Evolutionary conservation across 768 basidiomycete genomes (phyloP).

Genomic region (Rhizopogon vinicolor): DNA sequence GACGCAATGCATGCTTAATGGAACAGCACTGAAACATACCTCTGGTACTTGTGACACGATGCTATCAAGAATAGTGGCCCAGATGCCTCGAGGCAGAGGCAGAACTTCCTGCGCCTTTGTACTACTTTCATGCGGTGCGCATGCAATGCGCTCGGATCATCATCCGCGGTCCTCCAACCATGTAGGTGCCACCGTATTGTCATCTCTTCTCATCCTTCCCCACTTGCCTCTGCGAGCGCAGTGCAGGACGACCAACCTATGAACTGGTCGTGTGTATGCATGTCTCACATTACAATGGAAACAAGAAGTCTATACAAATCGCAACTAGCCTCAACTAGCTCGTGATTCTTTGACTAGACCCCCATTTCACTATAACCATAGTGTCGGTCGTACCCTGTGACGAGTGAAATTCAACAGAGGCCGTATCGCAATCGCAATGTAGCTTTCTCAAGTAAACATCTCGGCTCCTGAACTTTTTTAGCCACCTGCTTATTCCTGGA

Average conservation of each 20-base stretch:
- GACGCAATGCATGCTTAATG: conserved; percentile 4
- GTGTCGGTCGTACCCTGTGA: background rate
- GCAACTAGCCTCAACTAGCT: background rate
- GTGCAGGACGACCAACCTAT: background rate
- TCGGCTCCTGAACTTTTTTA: background rate
- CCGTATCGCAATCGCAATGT: background rate
- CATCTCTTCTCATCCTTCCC: background rate
- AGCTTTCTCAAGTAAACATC: background rate
- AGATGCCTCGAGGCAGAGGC: conserved; percentile 10
- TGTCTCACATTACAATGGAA: background rate
- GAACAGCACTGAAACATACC: background rate
- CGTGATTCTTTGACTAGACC: background rate
- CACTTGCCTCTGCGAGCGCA: background rate
- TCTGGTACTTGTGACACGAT: background rate
- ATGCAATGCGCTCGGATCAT: conserved; percentile 1
- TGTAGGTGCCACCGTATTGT: background rate
- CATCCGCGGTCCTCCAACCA: conserved; percentile 10
- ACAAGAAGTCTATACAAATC: too few species aligned
- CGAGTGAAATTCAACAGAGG: background rate
- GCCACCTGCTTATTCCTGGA: background rate
- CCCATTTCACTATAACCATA: background rate
- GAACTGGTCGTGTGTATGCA: background rate
- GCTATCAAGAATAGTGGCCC: conserved; percentile 5
- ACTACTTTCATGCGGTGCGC: background rate
- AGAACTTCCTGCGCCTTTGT: conserved; percentile 1